These are phyloP conservation scores for Kurtzmaniella cleridarum DNA, from an alignment of 805 yeast species.

Conservation along the genomic window DNA sequence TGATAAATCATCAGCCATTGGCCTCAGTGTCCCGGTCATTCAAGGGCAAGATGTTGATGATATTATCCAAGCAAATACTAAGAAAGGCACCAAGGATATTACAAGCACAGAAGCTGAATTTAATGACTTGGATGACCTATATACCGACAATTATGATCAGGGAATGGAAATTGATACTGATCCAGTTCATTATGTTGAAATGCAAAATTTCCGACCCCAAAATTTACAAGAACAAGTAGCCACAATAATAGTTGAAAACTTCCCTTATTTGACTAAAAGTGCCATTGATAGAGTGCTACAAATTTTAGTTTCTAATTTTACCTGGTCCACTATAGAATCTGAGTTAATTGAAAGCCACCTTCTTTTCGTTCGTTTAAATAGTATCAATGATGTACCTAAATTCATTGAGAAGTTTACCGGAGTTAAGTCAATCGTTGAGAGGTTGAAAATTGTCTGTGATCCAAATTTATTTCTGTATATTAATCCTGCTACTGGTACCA, in stretches of 20 bases:
- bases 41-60: too few species aligned
- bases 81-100: neutral
- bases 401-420: constrained; percentile 6
- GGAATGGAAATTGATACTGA: constrained; percentile 13
- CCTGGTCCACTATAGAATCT: constrained; percentile 31
- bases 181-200: constrained; percentile 16
- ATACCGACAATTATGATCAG: constrained; percentile 5
- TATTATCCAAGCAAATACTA: too few species aligned
- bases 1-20: too few species aligned
- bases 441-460: neutral
- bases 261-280: constrained; percentile 24
- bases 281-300: constrained; percentile 30
- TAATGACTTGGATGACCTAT: constrained; percentile 1
- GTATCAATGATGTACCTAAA: constrained; percentile 10
- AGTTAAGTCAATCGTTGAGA: neutral
- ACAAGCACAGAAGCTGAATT: neutral
- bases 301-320: constrained; percentile 15
- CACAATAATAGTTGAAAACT: constrained; percentile 26
- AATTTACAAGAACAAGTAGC: constrained; percentile 31
- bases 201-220: constrained; percentile 24
- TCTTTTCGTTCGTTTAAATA: constrained; percentile 27
- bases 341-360: constrained; percentile 25
- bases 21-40: too few species aligned
- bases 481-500: neutral
- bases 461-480: too few species aligned